phyloP scores from a whole-genome alignment of 164 flowering plant genomes.

The Brasenia schreberi region DNA sequence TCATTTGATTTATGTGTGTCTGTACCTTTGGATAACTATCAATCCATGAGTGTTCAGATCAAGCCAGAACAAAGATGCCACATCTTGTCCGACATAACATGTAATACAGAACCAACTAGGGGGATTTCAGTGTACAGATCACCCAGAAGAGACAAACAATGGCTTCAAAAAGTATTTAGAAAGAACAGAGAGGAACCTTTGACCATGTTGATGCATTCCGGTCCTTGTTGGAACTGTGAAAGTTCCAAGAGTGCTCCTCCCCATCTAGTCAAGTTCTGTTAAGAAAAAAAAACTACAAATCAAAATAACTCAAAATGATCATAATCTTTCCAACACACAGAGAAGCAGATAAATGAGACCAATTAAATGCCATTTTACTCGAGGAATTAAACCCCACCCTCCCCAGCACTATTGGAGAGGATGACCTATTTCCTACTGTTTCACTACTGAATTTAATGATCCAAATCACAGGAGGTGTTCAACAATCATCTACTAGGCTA shows the following conservation, averaged over 20 bases:
- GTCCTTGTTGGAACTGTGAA: conserved; percentile 45
- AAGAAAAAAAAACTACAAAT: too few relatives aligned
- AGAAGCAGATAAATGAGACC: background rate
- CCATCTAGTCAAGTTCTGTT: conserved; percentile 77
- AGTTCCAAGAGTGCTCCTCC: conserved; percentile 77
- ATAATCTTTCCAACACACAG: background rate
- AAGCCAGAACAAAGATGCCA: too few relatives aligned
- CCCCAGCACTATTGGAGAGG: too few relatives aligned
- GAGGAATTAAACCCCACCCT: too few relatives aligned
- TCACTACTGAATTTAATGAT: background rate
- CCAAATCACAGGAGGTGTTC: background rate
- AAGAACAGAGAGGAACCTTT: conserved; percentile 23
- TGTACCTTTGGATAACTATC: too few relatives aligned
- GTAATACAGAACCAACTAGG: too few relatives aligned
- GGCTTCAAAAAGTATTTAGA: background rate
- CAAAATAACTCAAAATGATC: background rate
- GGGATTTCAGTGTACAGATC: too few relatives aligned
- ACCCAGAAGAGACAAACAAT: background rate
- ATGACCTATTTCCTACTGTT: background rate
- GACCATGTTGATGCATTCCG: conserved; percentile 50
- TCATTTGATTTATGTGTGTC: too few relatives aligned
- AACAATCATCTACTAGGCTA: too few relatives aligned
- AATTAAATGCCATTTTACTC: too few relatives aligned
- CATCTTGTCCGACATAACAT: too few relatives aligned
- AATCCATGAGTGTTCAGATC: too few relatives aligned